Evolutionary conservation across 768 basidiomycete species (phyloP).

Genomic region (Glaciozyma martinii): DNA sequence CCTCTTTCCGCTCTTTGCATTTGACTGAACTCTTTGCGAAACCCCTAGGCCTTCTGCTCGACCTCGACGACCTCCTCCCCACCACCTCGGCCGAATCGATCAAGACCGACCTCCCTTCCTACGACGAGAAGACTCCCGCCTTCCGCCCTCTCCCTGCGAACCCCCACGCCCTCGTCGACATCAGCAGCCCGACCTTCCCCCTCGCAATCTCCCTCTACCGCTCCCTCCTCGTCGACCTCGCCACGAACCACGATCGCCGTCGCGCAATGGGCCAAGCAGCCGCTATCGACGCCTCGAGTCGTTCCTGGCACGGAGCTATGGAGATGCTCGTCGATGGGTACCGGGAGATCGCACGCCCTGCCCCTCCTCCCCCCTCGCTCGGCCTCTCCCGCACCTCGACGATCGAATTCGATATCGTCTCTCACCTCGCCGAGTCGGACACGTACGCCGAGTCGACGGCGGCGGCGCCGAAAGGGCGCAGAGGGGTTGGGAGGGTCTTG

Average conservation of each 20-base stretch:
- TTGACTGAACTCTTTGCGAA: no score
- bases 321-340: slow-evolving; percentile 27
- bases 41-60: slow-evolving; percentile 23
- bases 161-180: slow-evolving; percentile 22
- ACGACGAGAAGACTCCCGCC: background rate
- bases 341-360: slow-evolving; percentile 6
- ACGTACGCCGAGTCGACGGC: background rate
- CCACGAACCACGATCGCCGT: slow-evolving; percentile 5
- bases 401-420: slow-evolving; percentile 17
- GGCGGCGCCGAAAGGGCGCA: background rate
- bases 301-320: slow-evolving; percentile 27
- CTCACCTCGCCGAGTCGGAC: background rate
- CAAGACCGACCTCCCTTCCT: background rate
- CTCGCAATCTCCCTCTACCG: slow-evolving; percentile 19
- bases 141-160: slow-evolving; percentile 3
- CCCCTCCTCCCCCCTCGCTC: background rate
- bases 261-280: slow-evolving; percentile 11
- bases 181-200: slow-evolving; percentile 7
- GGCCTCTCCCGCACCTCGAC: slow-evolving; percentile 1
- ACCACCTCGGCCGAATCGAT: background rate
- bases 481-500: background rate
- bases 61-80: slow-evolving; percentile 21
- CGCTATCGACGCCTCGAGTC: slow-evolving; percentile 8
- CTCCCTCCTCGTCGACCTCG: slow-evolving; percentile 9
- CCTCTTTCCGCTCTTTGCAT: background rate